Evolutionary conservation across 768 basidiomycete species (phyloP).

Genomic region (Tremella mesenterica): DNA sequence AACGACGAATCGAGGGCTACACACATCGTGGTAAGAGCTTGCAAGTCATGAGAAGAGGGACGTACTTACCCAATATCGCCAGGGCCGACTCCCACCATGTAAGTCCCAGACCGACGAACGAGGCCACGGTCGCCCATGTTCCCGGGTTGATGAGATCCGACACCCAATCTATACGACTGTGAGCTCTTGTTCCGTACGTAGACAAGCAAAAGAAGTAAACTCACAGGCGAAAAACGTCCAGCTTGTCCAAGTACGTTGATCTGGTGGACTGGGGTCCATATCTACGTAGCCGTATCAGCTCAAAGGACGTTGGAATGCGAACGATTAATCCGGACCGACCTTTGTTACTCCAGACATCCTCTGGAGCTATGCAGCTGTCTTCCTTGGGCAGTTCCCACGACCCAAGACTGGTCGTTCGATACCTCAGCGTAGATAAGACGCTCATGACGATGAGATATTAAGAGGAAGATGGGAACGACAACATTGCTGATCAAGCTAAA

Average conservation of each 20-base stretch:
- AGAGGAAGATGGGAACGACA: too few species aligned
- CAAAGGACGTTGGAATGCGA: not conserved
- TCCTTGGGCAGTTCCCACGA: constrained; percentile 34
- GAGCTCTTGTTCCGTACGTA: not conserved
- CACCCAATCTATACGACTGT: not conserved
- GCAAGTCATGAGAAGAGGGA: too few species aligned
- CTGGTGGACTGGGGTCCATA: constrained; percentile 29
- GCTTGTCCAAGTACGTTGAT: constrained; percentile 24
- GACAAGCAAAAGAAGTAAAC: not conserved
- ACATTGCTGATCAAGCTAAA: too few species aligned
- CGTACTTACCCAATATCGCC: too few species aligned
- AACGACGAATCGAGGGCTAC: too few species aligned
- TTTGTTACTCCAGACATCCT: constrained; percentile 31
- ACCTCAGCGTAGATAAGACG: constrained; percentile 1
- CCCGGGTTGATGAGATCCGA: constrained; percentile 26
- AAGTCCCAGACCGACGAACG: constrained; percentile 23
- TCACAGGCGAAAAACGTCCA: constrained; percentile 31
- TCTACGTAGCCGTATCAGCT: constrained; percentile 16
- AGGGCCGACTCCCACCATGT: constrained; percentile 67
- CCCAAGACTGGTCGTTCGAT: constrained; percentile 5
- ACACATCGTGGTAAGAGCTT: too few species aligned
- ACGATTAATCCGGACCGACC: constrained; percentile 12
- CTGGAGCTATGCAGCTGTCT: constrained; percentile 30
- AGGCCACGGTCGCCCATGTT: constrained; percentile 25
- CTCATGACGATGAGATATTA: too few species aligned